Conservation (phyloP, 2,329 filamentous ascomycete genomes). For the Colletotrichum tropicale region DNA sequence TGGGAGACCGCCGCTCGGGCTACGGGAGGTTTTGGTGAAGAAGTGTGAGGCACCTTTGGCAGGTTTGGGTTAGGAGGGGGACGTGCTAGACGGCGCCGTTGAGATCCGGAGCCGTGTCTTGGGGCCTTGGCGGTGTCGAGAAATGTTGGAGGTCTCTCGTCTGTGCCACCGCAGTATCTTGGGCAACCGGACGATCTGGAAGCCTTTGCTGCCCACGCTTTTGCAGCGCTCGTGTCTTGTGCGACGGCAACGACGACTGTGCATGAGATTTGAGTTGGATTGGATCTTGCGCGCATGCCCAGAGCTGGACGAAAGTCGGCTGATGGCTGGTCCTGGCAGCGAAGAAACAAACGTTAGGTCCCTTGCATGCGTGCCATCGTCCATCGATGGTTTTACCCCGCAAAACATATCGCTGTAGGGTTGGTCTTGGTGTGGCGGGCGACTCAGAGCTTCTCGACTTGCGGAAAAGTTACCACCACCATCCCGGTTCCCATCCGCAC, state of each 20-base stretch:
- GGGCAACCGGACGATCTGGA: conserved; percentile 1
- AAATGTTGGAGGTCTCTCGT: neutral
- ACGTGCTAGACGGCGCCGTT: conserved; percentile 18
- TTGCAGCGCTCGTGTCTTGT: neutral
- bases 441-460: conserved; percentile 1
- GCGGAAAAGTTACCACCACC: neutral
- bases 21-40: neutral
- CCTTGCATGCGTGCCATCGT: neutral
- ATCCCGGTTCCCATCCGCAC: conserved; percentile 10
- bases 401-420: neutral
- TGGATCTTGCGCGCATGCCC: neutral
- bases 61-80: neutral
- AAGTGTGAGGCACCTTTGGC: neutral
- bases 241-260: neutral
- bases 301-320: neutral
- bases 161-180: conserved; percentile 1
- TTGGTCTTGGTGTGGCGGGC: neutral
- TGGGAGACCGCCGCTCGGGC: neutral
- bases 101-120: conserved; percentile 18
- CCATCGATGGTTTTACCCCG: conserved; percentile 10
- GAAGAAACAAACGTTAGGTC: neutral
- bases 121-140: conserved; percentile 14
- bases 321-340: neutral
- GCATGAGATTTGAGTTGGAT: neutral
- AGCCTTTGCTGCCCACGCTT: neutral